phyloP scores from a whole-genome alignment of 2,329 filamentous ascomycete genomes.

The Cercospora sp. region DNA sequence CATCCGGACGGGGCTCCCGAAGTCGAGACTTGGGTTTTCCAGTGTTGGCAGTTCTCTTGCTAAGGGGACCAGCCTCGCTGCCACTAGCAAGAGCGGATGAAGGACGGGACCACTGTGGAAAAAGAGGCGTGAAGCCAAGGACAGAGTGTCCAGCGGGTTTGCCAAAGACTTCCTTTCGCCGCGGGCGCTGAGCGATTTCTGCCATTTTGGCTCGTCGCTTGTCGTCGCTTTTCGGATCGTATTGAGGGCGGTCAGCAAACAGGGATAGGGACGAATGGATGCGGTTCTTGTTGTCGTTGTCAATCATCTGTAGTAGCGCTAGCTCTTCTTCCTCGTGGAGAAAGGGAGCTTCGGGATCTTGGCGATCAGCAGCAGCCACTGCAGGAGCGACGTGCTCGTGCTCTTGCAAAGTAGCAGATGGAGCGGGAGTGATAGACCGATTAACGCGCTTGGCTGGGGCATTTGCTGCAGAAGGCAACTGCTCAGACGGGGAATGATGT shows the following conservation, averaged over 20 bases:
- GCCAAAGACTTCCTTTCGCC: conserved; percentile 40
- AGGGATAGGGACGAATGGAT: conserved; percentile 14
- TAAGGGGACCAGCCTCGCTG: background rate
- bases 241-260: conserved; percentile 32
- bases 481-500: background rate
- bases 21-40: background rate
- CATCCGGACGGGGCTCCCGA: background rate
- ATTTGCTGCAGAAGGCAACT: background rate
- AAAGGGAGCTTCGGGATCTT: background rate
- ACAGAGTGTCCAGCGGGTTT: conserved; percentile 21
- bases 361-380: background rate
- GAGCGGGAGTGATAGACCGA: background rate
- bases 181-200: conserved; percentile 48
- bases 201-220: conserved; percentile 59
- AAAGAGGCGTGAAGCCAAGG: conserved; percentile 2
- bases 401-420: background rate
- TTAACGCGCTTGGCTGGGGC: background rate
- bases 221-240: conserved; percentile 20
- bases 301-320: conserved; percentile 8
- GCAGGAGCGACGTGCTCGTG: background rate
- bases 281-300: background rate
- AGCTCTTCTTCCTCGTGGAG: conserved; percentile 10
- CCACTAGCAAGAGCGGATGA: background rate
- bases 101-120: background rate
- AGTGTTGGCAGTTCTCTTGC: background rate